Percentiles rank a stretch among this genome's conserved stretches.
phyloP scores from a whole-genome alignment of 768 basidiomycete species.

The Russula earlei region DNA sequence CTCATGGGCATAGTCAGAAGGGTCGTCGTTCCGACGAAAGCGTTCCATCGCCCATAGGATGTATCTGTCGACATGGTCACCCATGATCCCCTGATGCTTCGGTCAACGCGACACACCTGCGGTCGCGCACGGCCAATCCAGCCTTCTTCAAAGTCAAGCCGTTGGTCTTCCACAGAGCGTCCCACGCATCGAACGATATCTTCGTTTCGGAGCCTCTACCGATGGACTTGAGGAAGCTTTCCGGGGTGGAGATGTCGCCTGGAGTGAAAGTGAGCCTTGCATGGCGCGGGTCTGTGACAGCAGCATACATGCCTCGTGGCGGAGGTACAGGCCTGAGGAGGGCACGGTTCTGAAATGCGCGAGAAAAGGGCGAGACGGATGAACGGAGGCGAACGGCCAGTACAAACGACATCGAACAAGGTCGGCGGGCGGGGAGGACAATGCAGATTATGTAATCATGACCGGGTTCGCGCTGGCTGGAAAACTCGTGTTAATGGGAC shows the following conservation, averaged over 20 bases:
- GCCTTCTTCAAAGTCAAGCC: constrained; percentile 52
- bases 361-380: neutral
- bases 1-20: constrained; percentile 56
- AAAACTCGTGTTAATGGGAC: neutral
- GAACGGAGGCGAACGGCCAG: constrained; percentile 1
- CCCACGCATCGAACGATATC: constrained; percentile 56
- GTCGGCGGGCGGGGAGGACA: too few species aligned
- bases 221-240: constrained; percentile 63
- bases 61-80: constrained; percentile 40
- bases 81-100: neutral
- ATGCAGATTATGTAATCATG: constrained; percentile 4
- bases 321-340: neutral
- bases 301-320: neutral
- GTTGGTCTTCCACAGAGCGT: constrained; percentile 55
- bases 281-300: neutral
- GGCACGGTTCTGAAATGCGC: constrained; percentile 4
- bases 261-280: neutral
- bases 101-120: constrained; percentile 41
- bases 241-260: constrained; percentile 48
- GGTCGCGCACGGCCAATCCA: constrained; percentile 57
- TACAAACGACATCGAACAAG: constrained; percentile 6
- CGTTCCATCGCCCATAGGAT: constrained; percentile 82
- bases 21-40: constrained; percentile 47
- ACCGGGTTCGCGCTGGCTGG: too few species aligned
- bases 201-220: constrained; percentile 62